These are phyloP conservation scores for Trichosporon sp. DNA, from an alignment of 1,284 basidiomycete species.

Conservation along the genomic window DNA sequence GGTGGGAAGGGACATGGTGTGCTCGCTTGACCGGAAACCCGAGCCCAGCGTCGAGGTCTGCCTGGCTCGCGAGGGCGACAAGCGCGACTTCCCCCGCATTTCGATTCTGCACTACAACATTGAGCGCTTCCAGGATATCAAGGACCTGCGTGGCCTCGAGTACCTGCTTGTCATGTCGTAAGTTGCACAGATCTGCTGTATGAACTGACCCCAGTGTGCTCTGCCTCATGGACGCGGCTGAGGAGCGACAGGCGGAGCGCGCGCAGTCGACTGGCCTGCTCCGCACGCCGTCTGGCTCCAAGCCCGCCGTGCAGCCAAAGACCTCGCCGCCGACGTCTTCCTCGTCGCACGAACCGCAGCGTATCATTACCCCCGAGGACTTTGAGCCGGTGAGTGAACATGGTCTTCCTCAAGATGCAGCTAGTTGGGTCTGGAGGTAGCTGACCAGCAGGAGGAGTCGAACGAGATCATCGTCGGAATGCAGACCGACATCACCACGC, in stretches of 20 bases:
- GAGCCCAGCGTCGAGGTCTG: conserved; percentile 55
- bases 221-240: conserved; percentile 41
- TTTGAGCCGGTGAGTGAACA: conserved; percentile 39
- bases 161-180: conserved; percentile 47
- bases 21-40: conserved; percentile 51
- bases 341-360: background rate
- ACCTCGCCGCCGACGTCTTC: background rate
- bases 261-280: conserved; percentile 7
- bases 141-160: conserved; percentile 53
- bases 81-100: conserved; percentile 46
- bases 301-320: background rate
- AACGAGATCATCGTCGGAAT: conserved; percentile 53
- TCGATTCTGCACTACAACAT: conserved; percentile 56
- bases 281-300: background rate
- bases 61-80: conserved; percentile 46
- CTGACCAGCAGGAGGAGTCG: conserved; percentile 41
- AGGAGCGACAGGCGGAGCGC: conserved; percentile 29
- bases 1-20: conserved; percentile 51
- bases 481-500: conserved; percentile 41
- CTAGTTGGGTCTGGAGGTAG: background rate
- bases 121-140: conserved; percentile 54
- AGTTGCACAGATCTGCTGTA: background rate
- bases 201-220: conserved; percentile 12
- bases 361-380: conserved; percentile 32
- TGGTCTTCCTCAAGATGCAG: no score